Base-by-base conservation (phyloP, 805 yeast species). In the Kodamaea kaohsiungensis region DNA sequence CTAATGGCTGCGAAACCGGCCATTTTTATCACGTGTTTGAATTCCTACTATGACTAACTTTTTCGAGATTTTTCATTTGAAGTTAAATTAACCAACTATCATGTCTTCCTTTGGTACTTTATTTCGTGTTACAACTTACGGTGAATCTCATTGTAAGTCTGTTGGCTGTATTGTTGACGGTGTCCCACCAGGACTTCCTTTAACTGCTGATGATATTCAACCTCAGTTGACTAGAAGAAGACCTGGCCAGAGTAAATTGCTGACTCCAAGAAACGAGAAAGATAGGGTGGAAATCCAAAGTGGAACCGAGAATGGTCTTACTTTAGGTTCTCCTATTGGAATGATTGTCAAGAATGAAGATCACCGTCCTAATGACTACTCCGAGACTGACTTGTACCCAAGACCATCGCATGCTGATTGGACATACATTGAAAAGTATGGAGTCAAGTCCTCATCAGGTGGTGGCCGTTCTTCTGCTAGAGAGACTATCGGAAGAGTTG, bases 81-180 rank as follows among this genome's bases (percentile, higher is more conserved):
- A 15, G 45, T 17, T 16, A 25, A 43, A 43, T 19, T 43, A 27
- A 48, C 40, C 50, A 49, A 22, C 47, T 22, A 57, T 7, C 50
- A 76, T 76, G 80, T 76, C 80, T 47, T 54, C 75, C 17, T 76
- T 75, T 59, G 80, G 80, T 46, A 68, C 65, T 19, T 57, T 73
- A 52, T 76, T 76, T 63, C 69, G 71, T 54, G 98, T 93, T 61
- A 93, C 98, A 59, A 93, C 99, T 30, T 93, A 91, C 78, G 99
- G 99, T 61, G 99, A 95, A 71, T 91, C 97, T 7, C 99, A 95
- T 77, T 95, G 99, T 77, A 88, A 85, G 65, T 89, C 97, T 8
- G 99, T 95, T 43, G 99, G 99, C 33, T 95, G 98, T 75, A 95
- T 95, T 57, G 97, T 95, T 40, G 99, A 95, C 63, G 99, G 99